These are phyloP conservation scores for Glomus cerebriforme DNA, from an alignment of 192 early-diverging fungal genomes.

Conservation along the genomic window DNA sequence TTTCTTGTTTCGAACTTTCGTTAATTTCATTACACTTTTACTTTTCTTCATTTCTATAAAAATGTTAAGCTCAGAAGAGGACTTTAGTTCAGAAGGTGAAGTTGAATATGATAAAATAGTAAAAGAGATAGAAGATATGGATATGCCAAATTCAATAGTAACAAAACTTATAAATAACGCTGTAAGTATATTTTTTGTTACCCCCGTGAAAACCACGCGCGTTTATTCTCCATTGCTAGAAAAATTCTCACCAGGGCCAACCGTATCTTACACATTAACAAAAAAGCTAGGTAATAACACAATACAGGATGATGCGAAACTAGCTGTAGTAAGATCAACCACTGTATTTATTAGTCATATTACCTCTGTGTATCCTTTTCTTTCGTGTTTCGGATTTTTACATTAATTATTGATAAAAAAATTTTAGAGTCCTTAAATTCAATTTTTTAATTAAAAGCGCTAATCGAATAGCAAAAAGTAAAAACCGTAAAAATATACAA, in stretches of 20 bases:
- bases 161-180: slow-evolving; percentile 18
- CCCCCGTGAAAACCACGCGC: background rate
- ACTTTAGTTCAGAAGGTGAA: background rate
- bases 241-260: background rate
- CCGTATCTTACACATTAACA: background rate
- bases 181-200: background rate
- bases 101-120: background rate
- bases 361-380: slow-evolving; percentile 5
- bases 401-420: background rate
- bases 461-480: slow-evolving; percentile 6
- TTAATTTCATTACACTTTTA: background rate
- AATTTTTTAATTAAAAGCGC: background rate
- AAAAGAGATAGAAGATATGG: slow-evolving; percentile 15
- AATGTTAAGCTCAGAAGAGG: background rate
- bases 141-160: slow-evolving; percentile 6
- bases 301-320: slow-evolving; percentile 13
- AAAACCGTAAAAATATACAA: slow-evolving; percentile 15
- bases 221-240: background rate
- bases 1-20: background rate
- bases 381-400: background rate
- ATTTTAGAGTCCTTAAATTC: background rate
- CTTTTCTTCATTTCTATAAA: background rate
- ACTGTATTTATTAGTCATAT: slow-evolving; percentile 13
- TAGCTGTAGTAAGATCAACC: slow-evolving; percentile 15
- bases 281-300: background rate